Conservation (phyloP, 805 yeast species). For the fission yeast (Schizosaccharomyces pombe) region DNA sequence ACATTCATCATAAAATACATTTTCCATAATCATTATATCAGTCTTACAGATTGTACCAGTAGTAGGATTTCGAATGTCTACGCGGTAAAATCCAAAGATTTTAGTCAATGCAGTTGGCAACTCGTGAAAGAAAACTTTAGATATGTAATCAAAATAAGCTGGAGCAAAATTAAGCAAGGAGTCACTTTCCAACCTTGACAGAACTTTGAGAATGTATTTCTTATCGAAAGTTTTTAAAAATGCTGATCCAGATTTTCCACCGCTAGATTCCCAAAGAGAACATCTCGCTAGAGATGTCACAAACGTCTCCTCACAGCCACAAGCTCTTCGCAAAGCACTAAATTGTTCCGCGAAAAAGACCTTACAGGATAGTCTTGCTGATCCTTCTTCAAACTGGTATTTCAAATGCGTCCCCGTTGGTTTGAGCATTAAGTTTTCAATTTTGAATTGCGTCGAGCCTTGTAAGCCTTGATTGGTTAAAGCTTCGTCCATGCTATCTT, state of each 20-base stretch:
- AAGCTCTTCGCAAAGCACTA: slow-evolving; percentile 71
- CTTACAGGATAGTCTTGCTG: slow-evolving; percentile 67
- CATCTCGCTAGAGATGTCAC: slow-evolving; percentile 83
- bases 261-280: slow-evolving; percentile 83
- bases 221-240: slow-evolving; percentile 82
- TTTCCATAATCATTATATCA: slow-evolving; percentile 91
- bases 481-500: neutral
- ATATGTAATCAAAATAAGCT: slow-evolving; percentile 83
- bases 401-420: slow-evolving; percentile 73
- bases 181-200: slow-evolving; percentile 70
- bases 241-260: slow-evolving; percentile 91
- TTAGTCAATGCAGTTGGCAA: slow-evolving; percentile 86
- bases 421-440: slow-evolving; percentile 34
- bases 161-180: slow-evolving; percentile 92
- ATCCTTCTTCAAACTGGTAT: slow-evolving; percentile 75
- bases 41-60: slow-evolving; percentile 58
- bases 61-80: slow-evolving; percentile 57
- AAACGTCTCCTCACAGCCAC: slow-evolving; percentile 52
- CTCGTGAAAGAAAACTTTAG: slow-evolving; percentile 84
- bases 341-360: slow-evolving; percentile 90
- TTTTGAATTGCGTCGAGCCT: neutral
- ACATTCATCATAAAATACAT: slow-evolving; percentile 61
- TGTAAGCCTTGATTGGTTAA: neutral
- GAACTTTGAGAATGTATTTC: slow-evolving; percentile 68
- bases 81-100: slow-evolving; percentile 86